Evolutionary conservation across 768 basidiomycete species (phyloP), one percentile per base, ranked within the genome.

Genomic region (Tubosaeta sp.): DNA sequence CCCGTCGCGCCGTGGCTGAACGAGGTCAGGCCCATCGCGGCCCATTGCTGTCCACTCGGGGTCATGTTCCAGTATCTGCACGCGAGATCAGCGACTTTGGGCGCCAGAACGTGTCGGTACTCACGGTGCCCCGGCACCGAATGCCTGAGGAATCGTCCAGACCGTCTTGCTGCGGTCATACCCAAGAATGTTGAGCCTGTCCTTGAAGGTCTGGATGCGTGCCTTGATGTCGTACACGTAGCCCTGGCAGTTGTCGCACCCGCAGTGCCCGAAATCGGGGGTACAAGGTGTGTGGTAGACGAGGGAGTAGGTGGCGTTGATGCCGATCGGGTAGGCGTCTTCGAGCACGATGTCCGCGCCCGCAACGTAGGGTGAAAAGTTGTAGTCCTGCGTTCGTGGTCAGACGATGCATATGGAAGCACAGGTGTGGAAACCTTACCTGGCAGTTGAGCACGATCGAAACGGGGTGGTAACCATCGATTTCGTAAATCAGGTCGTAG

Each of bases 141-240:
- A 84, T 0, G 79, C 87, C 64, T 91, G 88, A 7, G 88, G 86
- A 0, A 85, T 85, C 3, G 82, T 79, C 90, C 89, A 92, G 0
- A 89, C 76, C 3, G 82, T 76, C 61, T 86, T 84, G 8, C 75
- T 78, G 10, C 80, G 70, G 53, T 82, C 81, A 76, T 83, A 84
- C 1, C 84, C 85, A 46, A 85, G 76, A 44, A 78, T 71, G 51
- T 78, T 73, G 3, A 84, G 66, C 27, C 87, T 74, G 41, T 82
- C 67, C 45, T 70, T 72, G 69, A 80, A 90, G 32, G 83, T 74
- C 49, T 87, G 84, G 71, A 90, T 77, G 21, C 88, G 73, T 0
- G 69, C 69, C 14, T 77, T 77, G 60, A 90, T 80, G 56, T 90
- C 88, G 46, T 79, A 74, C 46, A 88, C 79, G 18, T 51, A 62